Evolutionary conservation across 1,284 basidiomycete genomes (phyloP), one percentile per base, ranked within the genome.

Genomic region (Pseudozyma tsukubaensis): DNA sequence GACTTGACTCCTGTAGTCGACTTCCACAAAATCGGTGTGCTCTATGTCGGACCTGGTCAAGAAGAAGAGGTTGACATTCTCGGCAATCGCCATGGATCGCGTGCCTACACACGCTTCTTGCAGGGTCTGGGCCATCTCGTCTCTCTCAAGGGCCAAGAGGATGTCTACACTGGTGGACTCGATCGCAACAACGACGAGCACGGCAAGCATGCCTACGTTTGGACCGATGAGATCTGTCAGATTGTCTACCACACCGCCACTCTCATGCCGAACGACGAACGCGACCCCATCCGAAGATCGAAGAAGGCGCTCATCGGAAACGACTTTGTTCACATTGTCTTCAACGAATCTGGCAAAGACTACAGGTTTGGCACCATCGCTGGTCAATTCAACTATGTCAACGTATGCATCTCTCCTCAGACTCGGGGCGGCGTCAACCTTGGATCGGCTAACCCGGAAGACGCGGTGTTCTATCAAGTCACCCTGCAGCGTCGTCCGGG

Each of bases 181-280:
- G 92, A 96, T 84, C 90, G 92, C 6, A 90, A 92, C 72, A 90
- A 92, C 77, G 94, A 98, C 83, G 94, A 98, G 52, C 83, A 84
- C 52, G 83, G 83, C 43, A 82, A 82, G 67, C 81, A 83, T 43
- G 82, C 82, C 13, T 99, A 99, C 81, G 94, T 95, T 0, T 99
- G 96, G 95, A 95, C 94, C 91, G 94, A 99, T 85, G 94, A 97
- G 81, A 95, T 97, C 47, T 91, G 92, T 16, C 97, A 99, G 83
- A 90, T 97, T 64, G 88, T 97, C 55, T 99, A 94, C 85, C 97
- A 99, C 85, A 92, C 94, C 1, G 92, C 96, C 2, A 99, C 97
- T 1, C 90, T 99, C 86, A 99, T 99, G 97, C 97, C 97, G n/a
- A 79, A 80, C 60, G 55, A 73, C 42, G 57, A 59, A 39, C 62